Percentiles rank a stretch among this genome's conserved stretches.
Conservation (phyloP, 495 filamentous ascomycete species). For the Trichoderma orchidacearum region DNA sequence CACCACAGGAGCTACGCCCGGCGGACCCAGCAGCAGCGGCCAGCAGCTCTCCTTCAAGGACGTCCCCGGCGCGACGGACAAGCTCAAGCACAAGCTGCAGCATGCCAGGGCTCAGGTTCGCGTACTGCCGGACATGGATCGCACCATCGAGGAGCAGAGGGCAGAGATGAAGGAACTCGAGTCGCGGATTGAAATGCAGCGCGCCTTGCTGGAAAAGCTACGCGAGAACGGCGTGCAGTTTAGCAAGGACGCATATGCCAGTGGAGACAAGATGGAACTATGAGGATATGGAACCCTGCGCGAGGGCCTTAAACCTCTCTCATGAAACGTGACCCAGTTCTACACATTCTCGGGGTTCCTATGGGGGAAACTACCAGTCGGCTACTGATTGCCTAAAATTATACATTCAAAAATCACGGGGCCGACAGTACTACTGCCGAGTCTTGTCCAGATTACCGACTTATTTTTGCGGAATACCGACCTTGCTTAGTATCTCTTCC, state of each 20-base stretch:
- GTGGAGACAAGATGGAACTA: slow-evolving; percentile 11
- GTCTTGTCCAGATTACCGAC: background rate
- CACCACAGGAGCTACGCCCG: slow-evolving; percentile 15
- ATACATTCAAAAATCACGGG: no score
- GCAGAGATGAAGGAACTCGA: slow-evolving; percentile 66
- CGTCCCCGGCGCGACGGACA: slow-evolving; percentile 57
- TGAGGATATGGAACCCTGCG: background rate
- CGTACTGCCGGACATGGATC: slow-evolving; percentile 58
- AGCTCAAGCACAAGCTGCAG: slow-evolving; percentile 66
- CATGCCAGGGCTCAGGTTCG: slow-evolving; percentile 57
- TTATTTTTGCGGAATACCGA: slow-evolving; percentile 22
- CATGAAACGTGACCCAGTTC: background rate
- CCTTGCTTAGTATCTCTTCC: slow-evolving; percentile 53
- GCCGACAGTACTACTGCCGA: background rate
- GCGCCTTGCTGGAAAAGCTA: slow-evolving; percentile 33
- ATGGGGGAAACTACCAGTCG: no score
- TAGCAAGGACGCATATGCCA: slow-evolving; percentile 8
- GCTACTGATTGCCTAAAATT: background rate
- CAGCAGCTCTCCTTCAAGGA: slow-evolving; percentile 55
- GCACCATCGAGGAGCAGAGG: slow-evolving; percentile 64
- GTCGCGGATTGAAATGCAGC: slow-evolving; percentile 46
- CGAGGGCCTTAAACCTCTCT: background rate
- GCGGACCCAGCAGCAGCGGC: slow-evolving; percentile 8
- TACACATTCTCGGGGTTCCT: background rate
- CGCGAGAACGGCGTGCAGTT: slow-evolving; percentile 26